These are phyloP conservation scores for Bretziella fagacearum DNA, from an alignment of 2,329 filamentous ascomycete genomes.

Conservation along the genomic window DNA sequence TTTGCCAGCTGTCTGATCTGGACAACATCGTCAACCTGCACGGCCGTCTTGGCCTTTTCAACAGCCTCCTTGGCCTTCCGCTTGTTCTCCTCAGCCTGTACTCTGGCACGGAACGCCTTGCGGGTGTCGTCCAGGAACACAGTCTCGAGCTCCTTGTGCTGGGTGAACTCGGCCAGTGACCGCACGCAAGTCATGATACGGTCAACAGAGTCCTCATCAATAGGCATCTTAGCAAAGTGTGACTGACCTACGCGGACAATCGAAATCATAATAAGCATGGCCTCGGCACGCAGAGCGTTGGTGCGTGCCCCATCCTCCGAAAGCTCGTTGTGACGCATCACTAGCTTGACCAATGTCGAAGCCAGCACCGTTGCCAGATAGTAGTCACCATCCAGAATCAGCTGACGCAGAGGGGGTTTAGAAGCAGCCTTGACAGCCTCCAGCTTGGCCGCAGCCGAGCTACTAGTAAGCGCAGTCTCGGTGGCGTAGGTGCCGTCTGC, in stretches of 20 bases:
- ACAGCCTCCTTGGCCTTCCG: conserved; percentile 83
- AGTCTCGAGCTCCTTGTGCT: conserved; percentile 78
- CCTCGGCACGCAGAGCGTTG: conserved; percentile 85
- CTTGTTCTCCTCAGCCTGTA: conserved; percentile 95
- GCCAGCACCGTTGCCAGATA: conserved; percentile 92
- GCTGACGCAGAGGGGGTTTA: conserved; percentile 84
- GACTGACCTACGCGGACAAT: conserved; percentile 96
- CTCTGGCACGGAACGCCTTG: conserved; percentile 93
- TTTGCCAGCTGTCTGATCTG: conserved; percentile 83
- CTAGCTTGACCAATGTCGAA: conserved; percentile 87
- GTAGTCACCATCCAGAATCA: conserved; percentile 94
- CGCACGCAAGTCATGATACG: conserved; percentile 96
- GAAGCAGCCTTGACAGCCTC: conserved; percentile 95
- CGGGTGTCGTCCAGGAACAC: conserved; percentile 91
- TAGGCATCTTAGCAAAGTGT: conserved; percentile 93
- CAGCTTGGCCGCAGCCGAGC: conserved; percentile 76
- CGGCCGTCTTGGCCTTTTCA: conserved; percentile 81
- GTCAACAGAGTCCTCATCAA: conserved; percentile 96
- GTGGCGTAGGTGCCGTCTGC: conserved; percentile 96
- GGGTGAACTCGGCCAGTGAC: conserved; percentile 72
- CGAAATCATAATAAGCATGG: conserved; percentile 99
- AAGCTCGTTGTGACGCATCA: conserved; percentile 93
- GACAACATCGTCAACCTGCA: conserved; percentile 92
- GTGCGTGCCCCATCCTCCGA: conserved; percentile 72
- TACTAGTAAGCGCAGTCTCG: conserved; percentile 86